Evolutionary conservation across 2,329 filamentous ascomycete genomes (phyloP).

Genomic region (Fusarium sp.): DNA sequence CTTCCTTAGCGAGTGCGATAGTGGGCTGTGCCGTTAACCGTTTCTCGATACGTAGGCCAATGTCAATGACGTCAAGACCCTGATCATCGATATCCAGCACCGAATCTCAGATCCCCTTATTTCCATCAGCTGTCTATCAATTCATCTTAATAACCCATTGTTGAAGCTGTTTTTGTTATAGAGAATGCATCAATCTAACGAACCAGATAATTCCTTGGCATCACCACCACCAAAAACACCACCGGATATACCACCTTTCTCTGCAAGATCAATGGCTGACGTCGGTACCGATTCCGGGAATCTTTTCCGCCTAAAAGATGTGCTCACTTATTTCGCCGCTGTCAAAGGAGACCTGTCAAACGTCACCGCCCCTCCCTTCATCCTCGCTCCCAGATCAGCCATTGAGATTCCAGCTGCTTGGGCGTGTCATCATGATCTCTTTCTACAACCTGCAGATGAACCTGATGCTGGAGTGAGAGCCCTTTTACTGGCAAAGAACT

Average conservation of each 20-base stretch:
- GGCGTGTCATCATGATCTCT: constrained; percentile 43
- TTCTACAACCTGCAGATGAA: constrained; percentile 16
- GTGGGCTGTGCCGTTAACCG: constrained; percentile 14
- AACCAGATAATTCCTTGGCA: constrained; percentile 1
- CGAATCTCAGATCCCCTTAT: constrained; percentile 1
- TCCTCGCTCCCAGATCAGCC: constrained; percentile 59
- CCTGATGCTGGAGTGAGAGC: constrained; percentile 16
- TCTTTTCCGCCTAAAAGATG: constrained; percentile 8
- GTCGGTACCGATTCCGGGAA: constrained; percentile 13
- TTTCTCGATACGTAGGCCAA: neutral
- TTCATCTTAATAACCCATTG: neutral
- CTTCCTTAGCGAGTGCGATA: constrained; percentile 4
- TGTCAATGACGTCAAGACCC: constrained; percentile 18
- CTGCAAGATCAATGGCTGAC: constrained; percentile 6
- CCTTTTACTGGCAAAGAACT: constrained; percentile 3
- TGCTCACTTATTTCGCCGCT: constrained; percentile 15
- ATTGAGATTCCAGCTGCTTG: constrained; percentile 62
- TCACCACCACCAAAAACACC: neutral
- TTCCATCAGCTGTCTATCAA: neutral
- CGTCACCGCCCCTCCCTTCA: constrained; percentile 60
- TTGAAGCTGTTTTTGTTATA: neutral
- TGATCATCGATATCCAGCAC: neutral
- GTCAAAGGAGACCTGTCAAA: constrained; percentile 62
- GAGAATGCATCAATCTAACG: neutral
- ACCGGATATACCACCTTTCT: neutral